Conservation (phyloP, 495 filamentous ascomycete genomes). For the Penicillium macrosclerotiorum region DNA sequence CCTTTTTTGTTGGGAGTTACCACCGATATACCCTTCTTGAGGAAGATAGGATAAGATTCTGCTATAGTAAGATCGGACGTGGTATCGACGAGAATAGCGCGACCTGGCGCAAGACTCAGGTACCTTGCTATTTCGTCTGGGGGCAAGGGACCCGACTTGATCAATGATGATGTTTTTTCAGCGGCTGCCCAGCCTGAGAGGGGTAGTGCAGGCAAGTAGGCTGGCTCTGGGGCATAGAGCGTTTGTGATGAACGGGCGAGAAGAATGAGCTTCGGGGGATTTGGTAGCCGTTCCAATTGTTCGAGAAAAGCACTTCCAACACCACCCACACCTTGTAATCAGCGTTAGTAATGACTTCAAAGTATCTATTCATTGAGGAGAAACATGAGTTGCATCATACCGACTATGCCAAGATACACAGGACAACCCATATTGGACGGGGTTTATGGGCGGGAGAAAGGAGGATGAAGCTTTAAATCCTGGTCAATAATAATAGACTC, state of each 20-base stretch:
- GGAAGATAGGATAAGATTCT: constrained; percentile 70
- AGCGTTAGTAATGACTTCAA: not conserved
- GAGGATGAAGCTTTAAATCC: too few relatives aligned
- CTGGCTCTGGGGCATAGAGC: constrained; percentile 54
- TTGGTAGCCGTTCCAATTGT: not conserved
- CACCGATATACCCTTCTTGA: constrained; percentile 76
- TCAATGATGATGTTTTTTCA: constrained; percentile 54
- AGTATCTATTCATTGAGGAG: not conserved
- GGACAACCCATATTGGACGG: too few relatives aligned
- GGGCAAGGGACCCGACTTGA: constrained; percentile 48
- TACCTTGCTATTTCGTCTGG: constrained; percentile 67
- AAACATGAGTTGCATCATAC: constrained; percentile 1
- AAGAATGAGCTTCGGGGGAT: not conserved
- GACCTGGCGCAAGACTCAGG: constrained; percentile 66
- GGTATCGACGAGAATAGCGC: constrained; percentile 85
- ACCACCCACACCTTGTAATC: not conserved
- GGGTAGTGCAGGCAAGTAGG: constrained; percentile 50
- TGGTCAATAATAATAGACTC: too few relatives aligned
- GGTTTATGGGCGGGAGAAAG: too few relatives aligned
- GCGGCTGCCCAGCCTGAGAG: constrained; percentile 52
- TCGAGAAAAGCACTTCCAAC: constrained; percentile 8
- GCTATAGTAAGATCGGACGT: constrained; percentile 83
- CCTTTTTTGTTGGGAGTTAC: constrained; percentile 98
- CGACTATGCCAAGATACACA: constrained; percentile 3
- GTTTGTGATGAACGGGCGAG: constrained; percentile 60